Conservation (phyloP, 768 basidiomycete genomes). For the Ephemerocybe angulata region DNA sequence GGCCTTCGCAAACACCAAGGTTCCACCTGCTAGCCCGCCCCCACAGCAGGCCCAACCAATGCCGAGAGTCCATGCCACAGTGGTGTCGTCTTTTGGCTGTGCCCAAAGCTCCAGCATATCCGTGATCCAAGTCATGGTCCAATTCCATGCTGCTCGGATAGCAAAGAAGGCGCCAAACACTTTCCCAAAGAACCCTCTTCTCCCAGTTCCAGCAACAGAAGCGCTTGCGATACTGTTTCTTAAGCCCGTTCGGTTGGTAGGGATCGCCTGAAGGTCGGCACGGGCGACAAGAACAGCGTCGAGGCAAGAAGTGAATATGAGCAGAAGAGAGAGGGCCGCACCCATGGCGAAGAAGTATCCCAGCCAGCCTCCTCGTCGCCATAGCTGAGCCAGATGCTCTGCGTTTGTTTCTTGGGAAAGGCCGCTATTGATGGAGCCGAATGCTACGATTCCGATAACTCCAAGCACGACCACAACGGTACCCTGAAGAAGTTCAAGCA, state of each 20-base stretch:
- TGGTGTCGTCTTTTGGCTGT: constrained; percentile 76
- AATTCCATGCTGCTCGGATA: constrained; percentile 39
- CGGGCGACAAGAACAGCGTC: constrained; percentile 71
- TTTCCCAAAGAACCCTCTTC: constrained; percentile 14
- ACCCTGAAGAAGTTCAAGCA: constrained; percentile 46
- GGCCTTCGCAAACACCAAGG: constrained; percentile 77
- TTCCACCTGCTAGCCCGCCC: constrained; percentile 85
- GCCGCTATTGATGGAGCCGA: constrained; percentile 81
- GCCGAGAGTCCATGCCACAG: constrained; percentile 86
- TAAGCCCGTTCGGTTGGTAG: constrained; percentile 35
- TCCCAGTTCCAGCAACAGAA: constrained; percentile 10
- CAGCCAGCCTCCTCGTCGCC: constrained; percentile 89
- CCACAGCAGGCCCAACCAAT: constrained; percentile 94
- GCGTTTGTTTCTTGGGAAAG: constrained; percentile 72
- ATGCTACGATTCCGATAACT: constrained; percentile 84
- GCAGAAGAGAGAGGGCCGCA: constrained; percentile 58
- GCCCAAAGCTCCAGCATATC: constrained; percentile 73
- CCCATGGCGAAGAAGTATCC: constrained; percentile 82
- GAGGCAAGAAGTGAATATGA: constrained; percentile 67
- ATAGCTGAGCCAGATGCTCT: constrained; percentile 72
- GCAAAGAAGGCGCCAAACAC: constrained; percentile 19
- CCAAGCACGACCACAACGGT: constrained; percentile 80
- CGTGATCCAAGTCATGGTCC: constrained; percentile 49
- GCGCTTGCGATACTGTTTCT: constrained; percentile 13
- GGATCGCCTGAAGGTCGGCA: constrained; percentile 60